A percentile compares a stretch with the other conserved stretches of the same genome.
phyloP scores from a whole-genome alignment of 306 rosid genomes.

The Medicago arabica region DNA sequence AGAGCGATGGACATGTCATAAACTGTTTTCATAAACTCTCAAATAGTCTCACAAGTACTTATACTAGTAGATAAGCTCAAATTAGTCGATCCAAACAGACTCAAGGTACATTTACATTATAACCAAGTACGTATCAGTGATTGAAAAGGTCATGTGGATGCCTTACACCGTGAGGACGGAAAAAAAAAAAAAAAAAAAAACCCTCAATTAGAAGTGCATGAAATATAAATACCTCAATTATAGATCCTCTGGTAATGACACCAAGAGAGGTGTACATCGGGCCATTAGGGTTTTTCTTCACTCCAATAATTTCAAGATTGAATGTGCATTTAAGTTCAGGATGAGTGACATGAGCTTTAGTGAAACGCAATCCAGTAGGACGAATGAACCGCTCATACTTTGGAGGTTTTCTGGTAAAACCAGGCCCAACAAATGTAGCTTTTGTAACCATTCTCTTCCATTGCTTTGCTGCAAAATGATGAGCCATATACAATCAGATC shows the following conservation, averaged over 20 bases:
- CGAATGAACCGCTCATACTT: conserved; percentile 93
- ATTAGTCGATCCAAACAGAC: not conserved
- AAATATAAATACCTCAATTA: conserved; percentile 73
- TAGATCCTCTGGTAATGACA: conserved; percentile 94
- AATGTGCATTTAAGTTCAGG: conserved; percentile 96
- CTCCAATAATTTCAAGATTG: conserved; percentile 88
- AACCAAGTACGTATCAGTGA: not conserved
- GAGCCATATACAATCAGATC: conserved; percentile 23
- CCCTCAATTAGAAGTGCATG: not conserved
- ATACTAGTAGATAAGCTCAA: not conserved
- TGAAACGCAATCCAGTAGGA: conserved; percentile 86
- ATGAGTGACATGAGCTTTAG: conserved; percentile 95
- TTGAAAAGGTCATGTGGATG: not conserved
- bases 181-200: conserved; percentile 11
- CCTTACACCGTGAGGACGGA: not conserved
- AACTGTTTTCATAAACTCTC: not conserved
- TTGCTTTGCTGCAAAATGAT: conserved; percentile 74
- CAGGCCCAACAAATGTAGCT: conserved; percentile 95
- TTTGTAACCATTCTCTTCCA: conserved; percentile 99
- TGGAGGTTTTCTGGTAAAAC: conserved; percentile 95
- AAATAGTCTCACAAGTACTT: not conserved
- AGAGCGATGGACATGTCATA: not conserved
- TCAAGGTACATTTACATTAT: not conserved
- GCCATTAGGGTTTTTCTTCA: conserved; percentile 96
- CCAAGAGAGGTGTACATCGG: conserved; percentile 93